phyloP scores from a whole-genome alignment of 1,139 yeast species.

The Yamadazyma dendronema region DNA sequence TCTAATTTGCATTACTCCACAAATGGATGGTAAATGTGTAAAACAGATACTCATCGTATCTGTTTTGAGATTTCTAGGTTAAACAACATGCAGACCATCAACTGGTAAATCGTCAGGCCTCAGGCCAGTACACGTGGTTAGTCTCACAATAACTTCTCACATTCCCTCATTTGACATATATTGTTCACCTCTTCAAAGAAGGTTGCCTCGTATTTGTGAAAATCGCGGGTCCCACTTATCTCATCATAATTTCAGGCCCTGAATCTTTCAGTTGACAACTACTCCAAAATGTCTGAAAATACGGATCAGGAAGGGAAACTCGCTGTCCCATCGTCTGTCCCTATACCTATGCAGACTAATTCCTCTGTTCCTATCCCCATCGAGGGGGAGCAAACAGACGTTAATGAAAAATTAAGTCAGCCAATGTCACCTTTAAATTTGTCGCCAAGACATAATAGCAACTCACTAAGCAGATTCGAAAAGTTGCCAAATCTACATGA shows the following conservation, averaged over 20 bases:
- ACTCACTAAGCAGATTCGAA: constrained; percentile 2
- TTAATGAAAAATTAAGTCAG: constrained; percentile 19
- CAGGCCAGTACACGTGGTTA: no score
- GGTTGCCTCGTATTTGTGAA: background rate
- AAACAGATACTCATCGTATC: no score
- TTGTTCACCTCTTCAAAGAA: background rate
- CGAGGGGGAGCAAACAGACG: constrained; percentile 6
- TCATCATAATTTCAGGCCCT: constrained; percentile 1
- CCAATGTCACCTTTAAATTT: constrained; percentile 35
- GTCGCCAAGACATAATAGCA: constrained; percentile 9
- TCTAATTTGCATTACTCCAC: no score
- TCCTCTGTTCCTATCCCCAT: constrained; percentile 10
- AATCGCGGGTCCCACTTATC: background rate
- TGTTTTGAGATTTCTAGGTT: no score
- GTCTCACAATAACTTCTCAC: no score
- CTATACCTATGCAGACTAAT: background rate
- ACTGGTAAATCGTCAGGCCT: no score
- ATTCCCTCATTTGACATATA: background rate
- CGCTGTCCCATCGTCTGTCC: background rate
- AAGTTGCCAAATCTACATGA: constrained; percentile 1
- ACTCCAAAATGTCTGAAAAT: no score
- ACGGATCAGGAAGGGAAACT: no score
- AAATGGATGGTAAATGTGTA: no score
- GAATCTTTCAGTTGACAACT: no score
- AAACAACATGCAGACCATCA: no score